Evolutionary conservation across 345 rosid genomes (phyloP), one percentile per base, ranked within the genome.

Genomic region (Arabis hirsuta): DNA sequence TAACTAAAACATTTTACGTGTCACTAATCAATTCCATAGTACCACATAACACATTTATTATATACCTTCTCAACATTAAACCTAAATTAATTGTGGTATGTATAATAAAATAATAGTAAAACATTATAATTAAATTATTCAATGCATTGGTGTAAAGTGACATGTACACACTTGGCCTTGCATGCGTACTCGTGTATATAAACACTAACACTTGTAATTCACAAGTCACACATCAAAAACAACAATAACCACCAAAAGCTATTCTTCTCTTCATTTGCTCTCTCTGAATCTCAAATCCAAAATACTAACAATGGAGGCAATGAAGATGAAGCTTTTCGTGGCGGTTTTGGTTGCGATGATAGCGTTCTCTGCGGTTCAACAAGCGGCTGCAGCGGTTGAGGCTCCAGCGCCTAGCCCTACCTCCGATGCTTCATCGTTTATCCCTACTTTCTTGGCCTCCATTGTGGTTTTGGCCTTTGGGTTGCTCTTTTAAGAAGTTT

Each of bases 351-450:
- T 67, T 53, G 81, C 78, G 1, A 42, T 68, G 62, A 13, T 73
- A 11, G 75, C 67, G 1, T 62, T 78, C 32, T 73, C 81, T 22
- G 43, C 67, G 12, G 61, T 78, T 63, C 50, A 76, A 9, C 74
- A 62, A 29, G 48, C 74, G 52, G 74, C 62, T 39, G 75, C 75
- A 48, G 61, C 50, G 27, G 72, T 63, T 55, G 74, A 73, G 7
- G 78, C 81, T 54, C 81, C 81, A n/a, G 75, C 81, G 9, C 81
- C 78, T 8, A 73, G 78, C 62, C 81, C 81, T 62, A 52, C 78
- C 55, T 78, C 81, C 5, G 78, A 62, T 73, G 74, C 78, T 31
- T 56, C 71, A 16, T 48, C 67, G 7, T 62, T 56, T 62, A 63
- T 68, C 34, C 81, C 81, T 51, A 62, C 71, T n/a, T 61, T 73